Evolutionary conservation across 2,329 filamentous ascomycete species (phyloP).

Genomic region (Metarhizium rileyi): DNA sequence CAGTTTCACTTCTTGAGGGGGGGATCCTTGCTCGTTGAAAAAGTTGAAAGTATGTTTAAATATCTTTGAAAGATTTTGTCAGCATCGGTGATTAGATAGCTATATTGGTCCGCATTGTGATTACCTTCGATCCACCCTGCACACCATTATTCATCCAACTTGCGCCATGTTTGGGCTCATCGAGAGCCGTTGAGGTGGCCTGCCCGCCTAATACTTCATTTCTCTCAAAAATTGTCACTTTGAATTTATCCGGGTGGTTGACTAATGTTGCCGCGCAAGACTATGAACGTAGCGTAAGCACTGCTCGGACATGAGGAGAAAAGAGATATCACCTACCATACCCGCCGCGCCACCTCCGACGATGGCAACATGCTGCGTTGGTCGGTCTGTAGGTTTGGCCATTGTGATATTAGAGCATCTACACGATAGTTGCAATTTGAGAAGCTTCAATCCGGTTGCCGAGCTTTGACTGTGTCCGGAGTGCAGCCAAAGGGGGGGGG

Average conservation of each 20-base stretch:
- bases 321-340: slow-evolving; percentile 30
- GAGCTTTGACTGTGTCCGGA: background rate
- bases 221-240: slow-evolving; percentile 52
- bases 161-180: slow-evolving; percentile 46
- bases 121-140: slow-evolving; percentile 42
- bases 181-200: slow-evolving; percentile 48
- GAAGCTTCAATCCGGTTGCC: background rate
- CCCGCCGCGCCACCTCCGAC: slow-evolving; percentile 55
- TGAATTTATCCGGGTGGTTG: slow-evolving; percentile 55
- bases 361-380: slow-evolving; percentile 41
- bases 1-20: slow-evolving; percentile 47
- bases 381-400: slow-evolving; percentile 1
- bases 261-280: slow-evolving; percentile 58
- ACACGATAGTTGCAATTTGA: background rate
- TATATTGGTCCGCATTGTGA: background rate
- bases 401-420: background rate
- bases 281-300: slow-evolving; percentile 19
- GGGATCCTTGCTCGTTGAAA: slow-evolving; percentile 46
- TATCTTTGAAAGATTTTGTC: slow-evolving; percentile 31
- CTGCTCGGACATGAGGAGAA: background rate
- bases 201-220: slow-evolving; percentile 50
- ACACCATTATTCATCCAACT: slow-evolving; percentile 55
- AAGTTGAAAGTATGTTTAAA: slow-evolving; percentile 60
- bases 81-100: background rate
- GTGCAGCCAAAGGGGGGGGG: no score